Conservation (phyloP, 1,284 basidiomycete genomes). For the Leccinum variabile region DNA sequence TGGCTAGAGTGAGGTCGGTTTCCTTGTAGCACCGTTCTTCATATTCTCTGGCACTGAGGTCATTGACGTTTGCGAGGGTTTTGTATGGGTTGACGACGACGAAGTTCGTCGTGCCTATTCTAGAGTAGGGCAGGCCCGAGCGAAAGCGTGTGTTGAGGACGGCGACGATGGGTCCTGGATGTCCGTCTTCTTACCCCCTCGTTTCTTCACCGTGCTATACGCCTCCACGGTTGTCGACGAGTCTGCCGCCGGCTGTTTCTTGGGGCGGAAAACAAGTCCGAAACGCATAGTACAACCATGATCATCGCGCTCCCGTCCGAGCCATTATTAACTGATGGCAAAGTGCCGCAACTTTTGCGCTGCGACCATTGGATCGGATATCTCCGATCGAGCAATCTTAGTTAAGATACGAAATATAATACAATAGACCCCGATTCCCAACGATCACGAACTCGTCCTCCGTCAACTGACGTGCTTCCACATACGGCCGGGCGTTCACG, state of each 20-base stretch:
- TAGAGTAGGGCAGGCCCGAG: too few relatives aligned
- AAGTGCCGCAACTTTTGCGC: constrained; percentile 97
- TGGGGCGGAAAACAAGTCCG: constrained; percentile 79
- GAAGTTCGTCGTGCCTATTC: too few relatives aligned
- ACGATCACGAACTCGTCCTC: constrained; percentile 98
- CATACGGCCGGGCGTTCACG: constrained; percentile 87
- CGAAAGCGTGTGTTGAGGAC: too few relatives aligned
- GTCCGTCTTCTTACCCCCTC: constrained; percentile 42
- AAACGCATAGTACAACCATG: constrained; percentile 86
- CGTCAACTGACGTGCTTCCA: constrained; percentile 56
- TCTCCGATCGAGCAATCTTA: constrained; percentile 89
- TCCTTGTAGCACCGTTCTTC: too few relatives aligned
- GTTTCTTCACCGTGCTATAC: constrained; percentile 34
- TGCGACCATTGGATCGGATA: constrained; percentile 92
- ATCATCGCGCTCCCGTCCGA: constrained; percentile 96
- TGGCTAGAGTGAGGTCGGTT: too few relatives aligned
- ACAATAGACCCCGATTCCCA: constrained; percentile 91
- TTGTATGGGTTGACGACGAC: too few relatives aligned
- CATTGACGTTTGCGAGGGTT: too few relatives aligned
- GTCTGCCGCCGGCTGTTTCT: constrained; percentile 45
- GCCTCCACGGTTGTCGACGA: constrained; percentile 45
- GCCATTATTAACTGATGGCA: constrained; percentile 87
- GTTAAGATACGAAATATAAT: constrained; percentile 80
- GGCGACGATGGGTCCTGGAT: constrained; percentile 44
- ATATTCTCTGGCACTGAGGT: too few relatives aligned